Base-by-base conservation (phyloP, 1,284 basidiomycete genomes). In the Ustanciosporium gigantosporum region DNA sequence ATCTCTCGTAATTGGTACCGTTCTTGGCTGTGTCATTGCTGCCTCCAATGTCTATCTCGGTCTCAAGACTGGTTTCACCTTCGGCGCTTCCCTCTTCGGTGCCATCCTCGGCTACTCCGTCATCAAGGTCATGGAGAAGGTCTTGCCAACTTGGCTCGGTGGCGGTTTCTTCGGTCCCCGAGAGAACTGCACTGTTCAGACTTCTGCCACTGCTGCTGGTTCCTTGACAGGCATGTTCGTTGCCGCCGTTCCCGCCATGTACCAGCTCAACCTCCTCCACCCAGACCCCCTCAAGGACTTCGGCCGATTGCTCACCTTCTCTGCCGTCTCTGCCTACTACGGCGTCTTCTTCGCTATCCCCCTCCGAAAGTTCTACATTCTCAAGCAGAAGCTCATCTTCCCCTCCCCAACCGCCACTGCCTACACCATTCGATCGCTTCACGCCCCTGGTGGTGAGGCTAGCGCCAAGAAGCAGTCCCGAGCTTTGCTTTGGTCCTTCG, bases 371-470 rank as follows among this genome's bases (percentile, higher is more conserved):
- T 86, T 73, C 76, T 87, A 84, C 77, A 86, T 88, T 64, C 79
- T 87, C 43, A 82, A 84, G 73, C 84, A 86, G 73, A 86, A 86
- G 72, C 78, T 86, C 23, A 84, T 84, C 25, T 88, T 88, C 81
- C 86, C 85, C 2, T 85, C 85, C 2, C 84, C 84, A 14, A 84
- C 86, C 44, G 87, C 87, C 11, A 86, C 86, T 25, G 86, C 86
- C 16, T 85, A 82, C 68, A 86, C 85, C 16, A 86, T 87, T 60
- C 84, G 83, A 20, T 83, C 85, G 7, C 79, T 87, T 24, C 87
- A 87, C 68, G 81, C 69, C 16, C 51, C 57, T 35, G 66, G 68
- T 13, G 70, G 70, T 20, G 68, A 59, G 35, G 14, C 24, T 13
- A 81, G 79, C 13, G 84, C 84, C 20, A 82, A 79, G 72, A 85